phyloP scores from a whole-genome alignment of 805 yeast genomes.

The Clavispora asparagi region DNA sequence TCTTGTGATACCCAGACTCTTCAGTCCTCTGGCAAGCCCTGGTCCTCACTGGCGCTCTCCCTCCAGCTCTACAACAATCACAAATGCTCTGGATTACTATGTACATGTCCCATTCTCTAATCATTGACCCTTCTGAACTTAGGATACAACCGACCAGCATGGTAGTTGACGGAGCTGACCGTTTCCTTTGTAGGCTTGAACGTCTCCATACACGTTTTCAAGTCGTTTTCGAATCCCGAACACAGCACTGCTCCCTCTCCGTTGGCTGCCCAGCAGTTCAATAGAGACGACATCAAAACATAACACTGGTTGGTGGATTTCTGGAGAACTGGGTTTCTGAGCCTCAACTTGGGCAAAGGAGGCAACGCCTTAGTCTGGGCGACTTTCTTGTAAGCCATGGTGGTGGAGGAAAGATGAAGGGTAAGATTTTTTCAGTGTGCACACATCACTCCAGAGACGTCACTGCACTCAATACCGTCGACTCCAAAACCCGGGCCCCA shows the following conservation, averaged over 20 bases:
- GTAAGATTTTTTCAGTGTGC: not conserved
- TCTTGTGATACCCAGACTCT: too few species aligned
- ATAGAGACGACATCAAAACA: constrained; percentile 75
- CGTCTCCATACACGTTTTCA: constrained; percentile 68
- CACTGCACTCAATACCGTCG: too few species aligned
- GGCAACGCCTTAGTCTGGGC: constrained; percentile 46
- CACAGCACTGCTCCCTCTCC: constrained; percentile 77
- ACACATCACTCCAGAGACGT: too few species aligned
- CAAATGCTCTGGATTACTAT: constrained; percentile 4
- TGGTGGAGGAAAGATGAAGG: constrained; percentile 3
- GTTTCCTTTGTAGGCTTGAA: constrained; percentile 35
- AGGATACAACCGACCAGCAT: constrained; percentile 51
- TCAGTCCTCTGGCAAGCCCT: too few species aligned
- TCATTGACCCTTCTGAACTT: constrained; percentile 45
- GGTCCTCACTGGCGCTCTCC: too few species aligned
- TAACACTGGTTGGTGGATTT: constrained; percentile 66
- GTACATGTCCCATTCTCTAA: constrained; percentile 15
- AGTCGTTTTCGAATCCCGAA: constrained; percentile 56
- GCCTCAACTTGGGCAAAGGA: constrained; percentile 68
- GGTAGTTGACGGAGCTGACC: constrained; percentile 47
- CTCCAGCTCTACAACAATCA: not conserved
- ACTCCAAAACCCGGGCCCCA: too few species aligned
- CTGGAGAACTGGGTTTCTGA: constrained; percentile 56
- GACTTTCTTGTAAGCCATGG: constrained; percentile 41
- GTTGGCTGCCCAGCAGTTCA: constrained; percentile 95